A percentile compares a stretch with the other conserved stretches of the same genome.
These are phyloP conservation scores for Elasticomyces elasticus DNA, from an alignment of 495 filamentous ascomycete genomes.

Conservation along the genomic window DNA sequence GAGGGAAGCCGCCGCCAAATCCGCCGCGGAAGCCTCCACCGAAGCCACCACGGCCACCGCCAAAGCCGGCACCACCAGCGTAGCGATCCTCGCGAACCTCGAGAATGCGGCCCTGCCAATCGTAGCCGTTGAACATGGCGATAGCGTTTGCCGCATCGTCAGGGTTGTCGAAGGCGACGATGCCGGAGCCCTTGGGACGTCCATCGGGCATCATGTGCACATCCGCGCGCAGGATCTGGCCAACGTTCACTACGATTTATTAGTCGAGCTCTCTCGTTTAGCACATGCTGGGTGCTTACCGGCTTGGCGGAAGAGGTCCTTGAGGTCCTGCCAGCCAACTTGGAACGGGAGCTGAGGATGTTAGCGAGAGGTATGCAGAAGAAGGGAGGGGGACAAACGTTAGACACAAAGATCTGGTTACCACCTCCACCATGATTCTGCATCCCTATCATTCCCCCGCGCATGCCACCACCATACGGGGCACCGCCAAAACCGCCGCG, in stretches of 20 bases:
- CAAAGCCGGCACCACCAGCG: slow-evolving; percentile 54
- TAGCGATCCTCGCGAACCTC: slow-evolving; percentile 97
- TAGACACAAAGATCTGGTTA: slow-evolving; percentile 91
- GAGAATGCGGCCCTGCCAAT: slow-evolving; percentile 89
- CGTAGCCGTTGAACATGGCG: slow-evolving; percentile 93
- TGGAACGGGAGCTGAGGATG: slow-evolving; percentile 78
- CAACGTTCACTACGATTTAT: slow-evolving; percentile 44
- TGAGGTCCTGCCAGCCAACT: slow-evolving; percentile 97
- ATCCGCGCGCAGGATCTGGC: slow-evolving; percentile 87
- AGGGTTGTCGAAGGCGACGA: slow-evolving; percentile 88
- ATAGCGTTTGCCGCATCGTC: slow-evolving; percentile 95
- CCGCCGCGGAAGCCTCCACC: slow-evolving; percentile 40
- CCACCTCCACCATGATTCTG: slow-evolving; percentile 41
- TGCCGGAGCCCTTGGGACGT: slow-evolving; percentile 89
- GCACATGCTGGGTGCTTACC: slow-evolving; percentile 48
- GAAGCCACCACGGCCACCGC: slow-evolving; percentile 49
- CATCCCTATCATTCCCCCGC: slow-evolving; percentile 30
- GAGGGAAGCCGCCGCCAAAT: slow-evolving; percentile 35
- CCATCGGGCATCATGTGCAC: slow-evolving; percentile 88
- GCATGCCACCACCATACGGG: slow-evolving; percentile 44
- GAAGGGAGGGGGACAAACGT: slow-evolving; percentile 63
- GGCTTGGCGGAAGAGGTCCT: slow-evolving; percentile 97
- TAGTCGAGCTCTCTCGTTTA: background rate
- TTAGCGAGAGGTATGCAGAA: slow-evolving; percentile 25
- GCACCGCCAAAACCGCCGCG: slow-evolving; percentile 45